Evolutionary conservation across 148 eudicot species (phyloP).

Genomic region (Vaccinium darrowii): DNA sequence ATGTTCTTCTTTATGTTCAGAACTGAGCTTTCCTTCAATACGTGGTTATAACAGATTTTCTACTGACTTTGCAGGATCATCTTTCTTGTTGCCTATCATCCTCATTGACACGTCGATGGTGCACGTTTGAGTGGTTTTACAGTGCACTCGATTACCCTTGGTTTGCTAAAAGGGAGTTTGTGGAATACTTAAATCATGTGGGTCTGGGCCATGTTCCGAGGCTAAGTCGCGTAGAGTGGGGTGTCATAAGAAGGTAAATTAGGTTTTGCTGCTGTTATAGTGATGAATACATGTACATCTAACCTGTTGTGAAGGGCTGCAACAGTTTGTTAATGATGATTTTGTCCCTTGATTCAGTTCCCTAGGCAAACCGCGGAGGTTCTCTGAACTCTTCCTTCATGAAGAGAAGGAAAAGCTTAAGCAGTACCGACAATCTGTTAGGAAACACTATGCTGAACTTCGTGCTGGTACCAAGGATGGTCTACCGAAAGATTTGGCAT

Average conservation of each 20-base stretch:
- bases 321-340: not conserved
- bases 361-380: constrained; percentile 90
- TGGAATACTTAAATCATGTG: constrained; percentile 89
- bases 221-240: constrained; percentile 95
- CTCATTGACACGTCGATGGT: constrained; percentile 58
- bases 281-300: no score
- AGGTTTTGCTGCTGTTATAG: constrained; percentile 11
- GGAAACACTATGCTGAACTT: constrained; percentile 86
- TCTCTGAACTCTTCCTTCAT: constrained; percentile 76
- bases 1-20: not conserved
- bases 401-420: constrained; percentile 93
- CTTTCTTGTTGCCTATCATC: constrained; percentile 63
- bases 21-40: not conserved
- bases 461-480: constrained; percentile 82
- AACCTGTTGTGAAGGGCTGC: not conserved
- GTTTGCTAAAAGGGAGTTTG: constrained; percentile 98
- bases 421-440: constrained; percentile 82
- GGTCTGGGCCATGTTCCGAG: constrained; percentile 95
- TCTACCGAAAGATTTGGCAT: constrained; percentile 86
- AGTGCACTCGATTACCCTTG: constrained; percentile 97
- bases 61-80: constrained; percentile 40
- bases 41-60: not conserved
- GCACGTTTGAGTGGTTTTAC: constrained; percentile 93
- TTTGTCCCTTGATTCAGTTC: constrained; percentile 50
- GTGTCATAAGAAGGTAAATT: constrained; percentile 89